Evolutionary conservation across 108 stramenopile genomes (phyloP), one percentile per base, ranked within the genome.

Genomic region (Nitzschia putrida): DNA sequence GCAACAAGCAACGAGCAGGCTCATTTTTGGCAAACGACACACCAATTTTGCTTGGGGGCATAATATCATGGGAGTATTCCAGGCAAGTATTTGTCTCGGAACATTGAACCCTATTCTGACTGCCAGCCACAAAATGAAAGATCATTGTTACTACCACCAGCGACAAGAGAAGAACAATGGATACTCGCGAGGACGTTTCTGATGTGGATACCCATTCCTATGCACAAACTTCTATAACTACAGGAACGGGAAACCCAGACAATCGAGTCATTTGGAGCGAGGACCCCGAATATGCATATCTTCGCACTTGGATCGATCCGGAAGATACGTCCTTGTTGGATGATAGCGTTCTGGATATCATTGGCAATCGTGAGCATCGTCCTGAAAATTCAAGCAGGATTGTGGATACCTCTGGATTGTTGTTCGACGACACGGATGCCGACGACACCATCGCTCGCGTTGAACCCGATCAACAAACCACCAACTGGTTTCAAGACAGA

Each of bases 251-350:
- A 23, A 37, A 52, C 57, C 47, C 47, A 2, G 69, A 70, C 29
- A 39, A 53, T 18, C 54, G 11, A 20, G 24, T 77, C 8, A 58
- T 77, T 37, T 77, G 76, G 76, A 71, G 68, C 8, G 76, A 77
- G 61, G 68, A 77, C 50, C 76, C 76, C 3, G 76, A 77, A 45
- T 3, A 38, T n/a, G 76, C 54, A 16, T 77, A 77, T 54, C 66
- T 77, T 44, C 47, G 64, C 24, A 61, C 69, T 16, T 68, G 70
- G 69, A 57, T 76, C 45, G 66, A 53, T 16, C 24, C 54, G 7
- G 58, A 60, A 22, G 37, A 40, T 11, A 18, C 38, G 14, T 61
- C 44, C 8, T 0, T 5, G 26, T 10, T 51, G 6, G 57, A 7
- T 12, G 6, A 20, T 1, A 50, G 56, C 0, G n/a, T 20, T 8